Evolutionary conservation across 495 filamentous ascomycete species (phyloP), one percentile per base, ranked within the genome.

Genomic region (Astrothelium macrocarpum): DNA sequence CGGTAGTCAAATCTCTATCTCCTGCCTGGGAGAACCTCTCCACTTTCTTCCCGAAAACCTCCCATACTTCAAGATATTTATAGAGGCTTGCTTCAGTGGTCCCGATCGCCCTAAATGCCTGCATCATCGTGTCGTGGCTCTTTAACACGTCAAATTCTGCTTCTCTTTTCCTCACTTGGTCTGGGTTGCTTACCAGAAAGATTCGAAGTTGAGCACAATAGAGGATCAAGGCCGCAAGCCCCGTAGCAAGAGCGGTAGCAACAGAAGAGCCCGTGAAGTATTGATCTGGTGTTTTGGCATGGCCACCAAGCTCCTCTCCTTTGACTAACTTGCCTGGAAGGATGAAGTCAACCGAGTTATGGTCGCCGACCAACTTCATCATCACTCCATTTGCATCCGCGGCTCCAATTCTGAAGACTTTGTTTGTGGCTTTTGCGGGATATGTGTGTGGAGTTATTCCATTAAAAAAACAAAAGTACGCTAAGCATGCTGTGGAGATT

Each of bases 211-310:
- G 23, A 1, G 46, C 62, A 59, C 32, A 63, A 2, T 63, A 23
- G 1, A 63, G 62, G 2, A 63, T 29, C 16, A 63, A 31, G 1
- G 62, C 62, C 1, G 62, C 62, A 3, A 63, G 4, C 16, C 43
- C 62, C 23, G 62, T 31, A 5, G 46, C 62, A 14, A 63, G 31
- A 2, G 62, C 43, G 1, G 62, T 63, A 32, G 62, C 62, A 58
- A 59, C 53, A 2, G 62, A 63, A 1, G 62, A 42, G 36, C 36
- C 36, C 36, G 36, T 42, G 7, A 5, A 42, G 16, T 42, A 42
- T 42, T 42, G 36, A 42, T 7, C 36, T 16, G 5, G 5, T 7
- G 5, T 16, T 5, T 7, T 5, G 16, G 36, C 36, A 16, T 5
- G 7, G 36, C 16, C 16, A 42, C 16, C 16, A 7, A 42, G 36